Percentiles rank a stretch among this genome's conserved stretches.
Conservation (phyloP, 352 stramenopile genomes). For the Phytopythium ostracodes region DNA sequence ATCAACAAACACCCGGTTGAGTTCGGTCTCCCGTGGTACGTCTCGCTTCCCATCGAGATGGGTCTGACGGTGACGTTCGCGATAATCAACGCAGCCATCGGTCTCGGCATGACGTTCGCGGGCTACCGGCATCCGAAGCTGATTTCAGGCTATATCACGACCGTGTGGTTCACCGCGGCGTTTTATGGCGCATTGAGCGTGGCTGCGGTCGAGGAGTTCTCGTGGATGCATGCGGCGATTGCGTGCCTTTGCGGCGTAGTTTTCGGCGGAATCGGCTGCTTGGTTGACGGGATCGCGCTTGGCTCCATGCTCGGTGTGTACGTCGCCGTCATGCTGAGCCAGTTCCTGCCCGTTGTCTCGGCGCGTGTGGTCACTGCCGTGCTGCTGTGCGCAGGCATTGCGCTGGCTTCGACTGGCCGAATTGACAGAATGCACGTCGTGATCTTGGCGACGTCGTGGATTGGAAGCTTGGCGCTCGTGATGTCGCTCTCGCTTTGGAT, state of each 20-base stretch:
- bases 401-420: constrained; percentile 28
- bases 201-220: constrained; percentile 34
- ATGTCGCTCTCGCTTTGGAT: constrained; percentile 77
- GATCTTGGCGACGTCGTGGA: constrained; percentile 58
- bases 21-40: constrained; percentile 84
- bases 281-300: constrained; percentile 55
- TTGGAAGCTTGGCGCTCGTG: constrained; percentile 61
- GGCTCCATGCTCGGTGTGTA: constrained; percentile 70
- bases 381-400: constrained; percentile 38
- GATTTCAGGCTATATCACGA: constrained; percentile 46
- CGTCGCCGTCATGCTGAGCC: constrained; percentile 44
- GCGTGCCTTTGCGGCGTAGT: constrained; percentile 68
- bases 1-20: constrained; percentile 88
- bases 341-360: constrained; percentile 65
- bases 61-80: constrained; percentile 47
- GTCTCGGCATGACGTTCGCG: constrained; percentile 54
- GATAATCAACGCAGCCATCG: constrained; percentile 48
- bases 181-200: constrained; percentile 73
- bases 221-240: constrained; percentile 68
- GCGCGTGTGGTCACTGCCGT: constrained; percentile 50
- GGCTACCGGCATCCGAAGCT: constrained; percentile 50
- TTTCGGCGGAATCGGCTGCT: constrained; percentile 58
- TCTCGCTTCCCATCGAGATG: constrained; percentile 49
- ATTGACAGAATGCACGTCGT: constrained; percentile 56
- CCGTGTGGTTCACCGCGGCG: constrained; percentile 52